Base-by-base conservation (phyloP, 2,329 filamentous ascomycete genomes). In the Trichoderma sp. region DNA sequence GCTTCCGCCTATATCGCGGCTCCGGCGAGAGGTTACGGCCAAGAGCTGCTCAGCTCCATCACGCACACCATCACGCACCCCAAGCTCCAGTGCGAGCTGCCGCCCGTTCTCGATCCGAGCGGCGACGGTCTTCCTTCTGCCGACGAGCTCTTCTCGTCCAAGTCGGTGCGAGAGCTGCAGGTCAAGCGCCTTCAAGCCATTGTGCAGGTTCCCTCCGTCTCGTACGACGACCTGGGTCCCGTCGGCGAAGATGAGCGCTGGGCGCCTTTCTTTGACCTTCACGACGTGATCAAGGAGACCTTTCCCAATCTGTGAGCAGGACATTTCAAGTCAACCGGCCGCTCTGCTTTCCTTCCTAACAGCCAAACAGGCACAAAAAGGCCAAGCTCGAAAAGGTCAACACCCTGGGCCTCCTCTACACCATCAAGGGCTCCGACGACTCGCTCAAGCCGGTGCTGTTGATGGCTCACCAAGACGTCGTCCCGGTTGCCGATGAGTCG, bases 361-460 rank as follows among this genome's bases (percentile, higher is more conserved):
- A 17, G 1, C 0, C 0, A 24, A 39, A 12, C 63, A 81, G 79
- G 7, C 78, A 82, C 67, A 71, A 78, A 44, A 74, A 76, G 28
- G 79, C 80, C 64, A 73, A 71, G 41, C 69, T 83, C 9, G 83
- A 87, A 65, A 85, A 83, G 52, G 78, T 89, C 64, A 89, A 90
- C 71, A 86, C 81, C 0, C 82, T 88, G 47, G 87, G 86, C 14
- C 77, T 89, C 2, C 76, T 89, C 30, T 88, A 83, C 73, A 88
- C 85, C 0, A 79, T 88, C 67, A 71, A 81, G 5, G 87, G 87
- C 19, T 79, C 77, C 6, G 78, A 88, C 61, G 68, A 77, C 2
- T 76, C 77, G 0, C 79, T 87, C n/a, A 77, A 79, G 67, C 79
- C 79, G 0, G 70, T 78, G 28, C 71, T 81, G 3, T 72, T 81